These are phyloP conservation scores for Piedraia hortae DNA, from an alignment of 2,329 filamentous ascomycete species.

Conservation along the genomic window DNA sequence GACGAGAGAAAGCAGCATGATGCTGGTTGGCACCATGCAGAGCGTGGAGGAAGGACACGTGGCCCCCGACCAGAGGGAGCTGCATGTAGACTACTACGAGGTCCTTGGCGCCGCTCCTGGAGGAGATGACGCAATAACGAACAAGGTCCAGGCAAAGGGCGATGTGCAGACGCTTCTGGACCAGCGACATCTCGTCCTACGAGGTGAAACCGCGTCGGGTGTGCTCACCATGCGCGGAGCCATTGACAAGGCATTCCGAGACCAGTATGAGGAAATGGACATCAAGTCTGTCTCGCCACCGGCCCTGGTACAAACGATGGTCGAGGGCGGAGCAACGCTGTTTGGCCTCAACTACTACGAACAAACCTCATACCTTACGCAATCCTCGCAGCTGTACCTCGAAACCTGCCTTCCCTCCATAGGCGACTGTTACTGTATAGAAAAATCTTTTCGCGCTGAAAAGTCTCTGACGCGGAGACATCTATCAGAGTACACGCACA, in stretches of 20 bases:
- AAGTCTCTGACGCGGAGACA: constrained; percentile 87
- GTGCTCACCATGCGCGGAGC: constrained; percentile 69
- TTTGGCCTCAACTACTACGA: constrained; percentile 79
- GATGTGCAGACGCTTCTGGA: constrained; percentile 51
- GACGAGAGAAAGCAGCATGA: constrained; percentile 65
- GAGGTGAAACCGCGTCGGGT: constrained; percentile 57
- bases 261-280: constrained; percentile 47
- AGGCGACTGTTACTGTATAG: constrained; percentile 91
- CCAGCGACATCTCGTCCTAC: constrained; percentile 59
- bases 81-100: constrained; percentile 73
- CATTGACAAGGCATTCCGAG: constrained; percentile 54
- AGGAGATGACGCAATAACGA: constrained; percentile 78
- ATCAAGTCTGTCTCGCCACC: constrained; percentile 69
- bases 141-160: constrained; percentile 40
- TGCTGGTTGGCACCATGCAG: constrained; percentile 58
- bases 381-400: constrained; percentile 90
- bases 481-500: constrained; percentile 84
- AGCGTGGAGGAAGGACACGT: constrained; percentile 50
- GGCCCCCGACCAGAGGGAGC: constrained; percentile 60
- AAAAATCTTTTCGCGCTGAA: constrained; percentile 95
- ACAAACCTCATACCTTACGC: constrained; percentile 75
- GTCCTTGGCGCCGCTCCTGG: constrained; percentile 52
- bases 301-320: constrained; percentile 79
- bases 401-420: constrained; percentile 78
- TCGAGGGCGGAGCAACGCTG: constrained; percentile 74